Base-by-base conservation (phyloP, 768 basidiomycete species). In the Boletellus ananas region DNA sequence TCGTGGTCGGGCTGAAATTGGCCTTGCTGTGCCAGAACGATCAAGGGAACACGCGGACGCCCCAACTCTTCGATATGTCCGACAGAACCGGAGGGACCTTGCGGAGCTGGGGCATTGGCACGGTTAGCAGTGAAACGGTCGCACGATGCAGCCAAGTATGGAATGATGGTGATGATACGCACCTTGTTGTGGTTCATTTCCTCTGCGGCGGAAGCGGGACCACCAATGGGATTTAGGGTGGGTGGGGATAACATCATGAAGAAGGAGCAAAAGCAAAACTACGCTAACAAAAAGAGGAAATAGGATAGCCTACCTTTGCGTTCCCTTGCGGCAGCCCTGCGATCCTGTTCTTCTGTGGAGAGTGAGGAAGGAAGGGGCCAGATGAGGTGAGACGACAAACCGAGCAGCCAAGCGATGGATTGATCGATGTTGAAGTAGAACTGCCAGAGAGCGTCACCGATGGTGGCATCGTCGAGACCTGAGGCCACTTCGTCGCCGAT, bases 361-460 rank as follows among this genome's bases (percentile, higher is more conserved):
- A 20, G 11, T 53, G 37, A 45, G 23, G 13, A 23, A 25, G 45
- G 48, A 23, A 45, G 40, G 12, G 31, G 40, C 43, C 23, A 31
- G 25, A 20, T 13, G 23, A 18, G n/a, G 21, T 25, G 7, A 29
- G 35, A 13, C 4, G 37, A 73, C 85, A 56, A 53, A 93, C 92
- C 85, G 34, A 87, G 57, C 23, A 90, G 73, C 80, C 83, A 90
- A 29, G 80, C 72, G 10, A 95, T 70, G 16, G 88, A 82, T 65
- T 84, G 78, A 31, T 91, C 83, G 14, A 87, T 77, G 61, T 95
- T 84, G 59, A 95, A 97, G 67, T 88, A 89, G 60, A 73, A 81
- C 59, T 98, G 83, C 87, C 93, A 98, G 40, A 98, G 73, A 0
- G 79, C 75, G 54, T 91, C 87, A 61, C 79, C 80, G 63, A 99